These are phyloP conservation scores for Arctostaphylos glauca DNA, from an alignment of 148 eudicot species.

Conservation along the genomic window DNA sequence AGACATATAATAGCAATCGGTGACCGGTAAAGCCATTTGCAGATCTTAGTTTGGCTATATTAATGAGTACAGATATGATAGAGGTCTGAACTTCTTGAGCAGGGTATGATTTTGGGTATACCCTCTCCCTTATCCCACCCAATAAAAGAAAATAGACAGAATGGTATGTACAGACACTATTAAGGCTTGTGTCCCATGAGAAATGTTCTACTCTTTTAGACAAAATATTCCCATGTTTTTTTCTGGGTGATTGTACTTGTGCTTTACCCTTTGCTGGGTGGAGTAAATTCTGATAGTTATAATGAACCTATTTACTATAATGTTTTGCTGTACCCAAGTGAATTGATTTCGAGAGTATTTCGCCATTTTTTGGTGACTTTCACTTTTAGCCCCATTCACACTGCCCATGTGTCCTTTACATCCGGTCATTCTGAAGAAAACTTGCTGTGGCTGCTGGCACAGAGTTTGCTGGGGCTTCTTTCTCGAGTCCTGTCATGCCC, in stretches of 20 bases:
- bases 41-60: constrained; percentile 6
- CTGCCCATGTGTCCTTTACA: too few species aligned
- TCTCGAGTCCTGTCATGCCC: too few species aligned
- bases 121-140: background rate
- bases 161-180: constrained; percentile 9
- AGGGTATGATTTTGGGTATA: constrained; percentile 3
- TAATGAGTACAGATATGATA: constrained; percentile 6
- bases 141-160: background rate
- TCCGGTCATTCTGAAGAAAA: too few species aligned
- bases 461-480: too few species aligned
- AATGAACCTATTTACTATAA: background rate
- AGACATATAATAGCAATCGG: background rate
- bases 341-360: too few species aligned
- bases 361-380: too few species aligned
- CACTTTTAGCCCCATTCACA: too few species aligned
- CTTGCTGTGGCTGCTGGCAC: too few species aligned
- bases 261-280: background rate
- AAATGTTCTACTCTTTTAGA: background rate
- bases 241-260: background rate
- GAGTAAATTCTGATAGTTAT: background rate
- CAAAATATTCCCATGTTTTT: background rate
- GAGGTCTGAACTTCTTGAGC: constrained; percentile 2
- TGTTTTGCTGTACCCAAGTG: background rate
- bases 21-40: background rate
- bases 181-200: background rate